Base-by-base conservation (phyloP, 148 eudicot species). In the Rhododendron henanense region DNA sequence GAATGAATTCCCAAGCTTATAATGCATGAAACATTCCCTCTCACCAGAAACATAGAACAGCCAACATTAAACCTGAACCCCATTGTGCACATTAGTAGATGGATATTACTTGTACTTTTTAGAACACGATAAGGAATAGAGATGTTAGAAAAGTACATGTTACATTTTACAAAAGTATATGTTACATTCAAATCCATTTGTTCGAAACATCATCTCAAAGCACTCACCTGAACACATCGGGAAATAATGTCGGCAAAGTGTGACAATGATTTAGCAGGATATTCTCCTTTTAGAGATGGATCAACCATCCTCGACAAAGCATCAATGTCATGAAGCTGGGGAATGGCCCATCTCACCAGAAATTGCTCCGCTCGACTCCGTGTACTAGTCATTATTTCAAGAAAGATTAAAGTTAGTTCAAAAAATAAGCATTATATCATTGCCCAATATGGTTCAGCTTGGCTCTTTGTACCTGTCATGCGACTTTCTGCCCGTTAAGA, bases 251-350 rank as follows among this genome's bases (percentile, higher is more conserved):
- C 99, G 1, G 98, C 98, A 85, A 94, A 97, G 89, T 89, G 90
- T 21, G 99, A 97, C 48, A 97, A 88, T 51, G 99, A 94, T 90
- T 95, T 97, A 41, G 88, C 89, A 11, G 94, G 95, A 86, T 89
- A 94, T 81, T 90, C 84, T 74, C 98, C 93, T 53, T 88, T 85
- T 31, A 97, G 92, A 88, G 95, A 93, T 81, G 98, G 98, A 90
- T 97, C 99, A 84, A 97, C 98, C 98, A 97, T 97, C 75, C 96
- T 86, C 37, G 93, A 85, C 90, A 97, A 94, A 77, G 98, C 98
- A 85, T 93, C 98, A 85, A 97, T 97, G 90, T 97, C 99, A 90
- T 97, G 96, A 85, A 97, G 98, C 91, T 97, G 99, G 75, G 99
- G 99, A 83, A 97, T 86, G 82, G 99, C 98, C 99, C 99, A 97